Conservation (phyloP, 2,329 filamentous ascomycete species). For the Penicillium sp. region DNA sequence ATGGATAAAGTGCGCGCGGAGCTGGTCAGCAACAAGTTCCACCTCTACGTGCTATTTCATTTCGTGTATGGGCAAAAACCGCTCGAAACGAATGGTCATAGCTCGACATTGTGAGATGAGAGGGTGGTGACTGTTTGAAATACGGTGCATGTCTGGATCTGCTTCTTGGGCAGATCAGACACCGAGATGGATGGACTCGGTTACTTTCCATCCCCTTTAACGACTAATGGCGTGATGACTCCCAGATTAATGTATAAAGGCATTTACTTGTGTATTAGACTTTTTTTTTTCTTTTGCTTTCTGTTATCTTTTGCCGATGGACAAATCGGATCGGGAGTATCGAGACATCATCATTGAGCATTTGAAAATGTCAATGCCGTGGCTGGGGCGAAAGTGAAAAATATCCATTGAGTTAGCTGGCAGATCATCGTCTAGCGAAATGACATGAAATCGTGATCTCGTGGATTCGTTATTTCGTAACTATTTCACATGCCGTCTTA, state of each 20-base stretch:
- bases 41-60: slow-evolving; percentile 41
- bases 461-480: background rate
- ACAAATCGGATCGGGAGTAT: slow-evolving; percentile 1
- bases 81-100: slow-evolving; percentile 23
- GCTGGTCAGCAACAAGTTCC: slow-evolving; percentile 31
- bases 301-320: background rate
- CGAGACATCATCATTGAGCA: background rate
- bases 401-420: too few relatives aligned
- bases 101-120: slow-evolving; percentile 8
- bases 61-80: slow-evolving; percentile 43
- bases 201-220: background rate
- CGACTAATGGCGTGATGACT: slow-evolving; percentile 25
- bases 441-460: background rate
- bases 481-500: background rate
- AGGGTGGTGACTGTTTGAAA: background rate
- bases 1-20: slow-evolving; percentile 40
- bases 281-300: background rate
- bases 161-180: too few relatives aligned
- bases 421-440: background rate
- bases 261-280: slow-evolving; percentile 15
- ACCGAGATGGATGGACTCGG: background rate
- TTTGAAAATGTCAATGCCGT: background rate
- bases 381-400: background rate
- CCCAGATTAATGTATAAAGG: slow-evolving; percentile 23
- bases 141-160: too few relatives aligned